Base-by-base conservation (phyloP, 2,329 filamentous ascomycete species). In the Fusarium poae region DNA sequence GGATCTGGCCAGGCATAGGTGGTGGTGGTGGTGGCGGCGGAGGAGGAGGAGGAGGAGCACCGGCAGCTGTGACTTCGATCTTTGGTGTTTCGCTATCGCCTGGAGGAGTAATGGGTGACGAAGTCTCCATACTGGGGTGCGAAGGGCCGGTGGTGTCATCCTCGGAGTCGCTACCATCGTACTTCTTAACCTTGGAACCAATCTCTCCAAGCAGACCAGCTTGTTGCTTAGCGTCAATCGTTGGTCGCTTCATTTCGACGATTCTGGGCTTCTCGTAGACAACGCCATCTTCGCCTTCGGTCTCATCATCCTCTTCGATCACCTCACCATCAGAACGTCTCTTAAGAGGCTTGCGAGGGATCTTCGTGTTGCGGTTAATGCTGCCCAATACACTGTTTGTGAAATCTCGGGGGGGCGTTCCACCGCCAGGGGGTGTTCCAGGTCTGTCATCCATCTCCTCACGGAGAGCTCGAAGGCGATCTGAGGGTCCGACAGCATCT, bases 401-500 rank as follows among this genome's bases (percentile, higher is more conserved):
- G 72, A 94, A 87, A 70, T 91, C 88, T 51, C 84, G 82, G 23
- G 86, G 86, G 12, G 88, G 85, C 37, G 86, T 85, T 27, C 79
- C 83, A 29, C 79, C 75, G 6, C 79, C 86, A 72, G 77, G 85
- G 79, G 75, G 86, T 79, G 68, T 83, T 80, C 51, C 81, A 81
- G 67, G 81, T 34, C 84, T 84, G 53, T 85, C 84, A 66, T 98
- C 96, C 96, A 99, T 99, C 80, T 94, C 91, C 80, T 98, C 95
- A 61, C 96, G 91, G 50, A 98, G 85, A 70, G 97, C 95, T 70
- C 96, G 91, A 61, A 99, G 84, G 74, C 94, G 91, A 81, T 99
- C 96, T 44, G 94, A 97, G 15, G 96, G 95, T 35, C 93, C 93
- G 68, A 91, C 86, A 53, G 87, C 83, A 67, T 97, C 92, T 66